These are phyloP conservation scores for Metschnikowia picachoensis DNA, from an alignment of 805 yeast genomes.

Conservation along the genomic window DNA sequence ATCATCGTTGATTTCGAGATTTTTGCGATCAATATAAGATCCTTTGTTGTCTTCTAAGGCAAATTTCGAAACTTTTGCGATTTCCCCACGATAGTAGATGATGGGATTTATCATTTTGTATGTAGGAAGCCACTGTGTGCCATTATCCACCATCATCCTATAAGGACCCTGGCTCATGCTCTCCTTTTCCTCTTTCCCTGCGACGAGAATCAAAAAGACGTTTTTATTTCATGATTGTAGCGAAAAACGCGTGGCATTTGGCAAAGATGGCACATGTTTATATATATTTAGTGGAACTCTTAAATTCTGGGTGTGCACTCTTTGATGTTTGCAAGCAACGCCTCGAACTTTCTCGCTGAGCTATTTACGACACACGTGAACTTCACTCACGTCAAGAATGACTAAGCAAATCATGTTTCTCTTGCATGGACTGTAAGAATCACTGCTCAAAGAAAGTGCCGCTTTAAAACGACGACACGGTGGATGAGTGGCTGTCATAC, in stretches of 20 bases:
- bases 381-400: no score
- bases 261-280: background rate
- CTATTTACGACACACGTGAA: background rate
- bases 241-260: background rate
- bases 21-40: background rate
- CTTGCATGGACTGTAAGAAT: no score
- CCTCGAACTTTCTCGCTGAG: background rate
- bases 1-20: background rate
- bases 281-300: background rate
- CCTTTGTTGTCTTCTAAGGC: background rate
- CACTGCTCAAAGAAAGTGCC: no score
- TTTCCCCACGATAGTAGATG: background rate
- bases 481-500: no score
- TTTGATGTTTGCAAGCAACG: background rate
- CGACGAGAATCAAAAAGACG: background rate
- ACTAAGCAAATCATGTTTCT: no score
- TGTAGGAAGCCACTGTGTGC: no score
- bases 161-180: background rate
- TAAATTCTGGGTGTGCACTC: background rate
- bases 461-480: no score
- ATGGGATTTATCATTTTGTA: constrained; percentile 3
- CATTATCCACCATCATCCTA: background rate
- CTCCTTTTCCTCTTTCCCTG: background rate
- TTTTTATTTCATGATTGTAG: constrained; percentile 1
- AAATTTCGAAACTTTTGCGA: background rate